Evolutionary conservation across 331 rosid species (phyloP), one percentile per base, ranked within the genome.

Genomic region (Malus hybrid): DNA sequence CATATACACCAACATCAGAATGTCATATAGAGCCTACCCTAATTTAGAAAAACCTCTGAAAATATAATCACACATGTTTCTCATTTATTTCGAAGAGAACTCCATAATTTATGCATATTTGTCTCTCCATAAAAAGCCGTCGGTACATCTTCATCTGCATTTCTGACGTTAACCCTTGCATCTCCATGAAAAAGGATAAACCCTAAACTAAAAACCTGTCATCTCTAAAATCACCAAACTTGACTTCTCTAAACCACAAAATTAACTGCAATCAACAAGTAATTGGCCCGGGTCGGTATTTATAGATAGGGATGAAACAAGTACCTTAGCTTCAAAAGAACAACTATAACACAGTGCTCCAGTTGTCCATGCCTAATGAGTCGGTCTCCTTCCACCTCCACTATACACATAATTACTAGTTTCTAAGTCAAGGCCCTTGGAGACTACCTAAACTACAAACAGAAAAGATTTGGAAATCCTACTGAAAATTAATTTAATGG

Each of bases 271-370:
- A 84, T 69, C 72, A 76, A 65, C 59, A 28, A 22, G 44, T 29
- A 63, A 10, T 27, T 59, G 71, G 52, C 24, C 82, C 56, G 7
- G 20, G 59, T 73, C 62, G 71, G 31, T 71, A 77, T 67, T 65
- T 62, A 80, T 75, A 70, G 72, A 77, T 70, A 75, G 18, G 79
- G 81, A 72, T 74, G 36, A 39, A 77, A 63, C 39, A 69, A 75
- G 67, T 15, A 65, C 42, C 71, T 75, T 54, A 57, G 6, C 64
- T 80, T 76, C 54, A 67, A 42, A 77, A 76, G 62, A 77, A 73
- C 81, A 84, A 55, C 86, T 79, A 85, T 81, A 82, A 81, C 79
- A 42, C 57, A 75, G 77, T 77, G 81, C 88, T 77, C 68, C 36
- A 76, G 76, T 73, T 78, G 76, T 50, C 72, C 82, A 81, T 61